Evolutionary conservation across 768 basidiomycete species (phyloP), one percentile per base, ranked within the genome.

Genomic region (Thelephora aurantiotincta): DNA sequence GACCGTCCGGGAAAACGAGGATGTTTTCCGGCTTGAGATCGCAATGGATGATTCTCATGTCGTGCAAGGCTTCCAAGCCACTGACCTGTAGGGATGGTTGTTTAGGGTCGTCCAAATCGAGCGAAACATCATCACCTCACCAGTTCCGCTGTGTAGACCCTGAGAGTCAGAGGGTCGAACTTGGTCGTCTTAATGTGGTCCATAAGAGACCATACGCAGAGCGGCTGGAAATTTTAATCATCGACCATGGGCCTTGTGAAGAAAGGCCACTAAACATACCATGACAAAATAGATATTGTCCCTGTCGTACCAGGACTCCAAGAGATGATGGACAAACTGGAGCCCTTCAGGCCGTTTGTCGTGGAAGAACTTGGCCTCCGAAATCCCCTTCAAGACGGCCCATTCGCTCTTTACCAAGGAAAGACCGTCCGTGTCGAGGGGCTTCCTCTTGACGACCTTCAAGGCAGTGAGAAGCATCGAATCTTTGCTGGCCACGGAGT

Each of bases 21-120:
- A 74, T 66, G 55, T 75, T 75, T 53, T 64, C 66, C 34, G 72
- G 72, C 49, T 73, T 74, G 53, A 75, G 68, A 54, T 75, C 73
- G 18, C 69, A 60, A 57, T 74, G 72, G 5, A 72, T 63, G 53
- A 72, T 67, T 50, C 67, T 67, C 48, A 70, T 63, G 33, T 57
- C 57, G 50, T 69, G 68, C 4, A 72, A 57, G 49, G 18, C 37
- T 5, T 46, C 41, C 16, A 59, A 35, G 2, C 70, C 74, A 4
- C 43, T 33, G 11, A 59, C 20, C 59, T 60, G 38, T 37, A 20
- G 33, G 41, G 36, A 37, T 19, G 36, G 36, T 5, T n/a, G n/a
- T 41, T 30, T n/a, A 41, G 12, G 7, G 18, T 22, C 38, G 14
- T 14, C 11, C 14, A 9, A 1, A 41, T 18, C 22, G 2, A 4